These are phyloP conservation scores for Tolypocladium cylindrosporum DNA, from an alignment of 2,329 filamentous ascomycete genomes.

Conservation along the genomic window DNA sequence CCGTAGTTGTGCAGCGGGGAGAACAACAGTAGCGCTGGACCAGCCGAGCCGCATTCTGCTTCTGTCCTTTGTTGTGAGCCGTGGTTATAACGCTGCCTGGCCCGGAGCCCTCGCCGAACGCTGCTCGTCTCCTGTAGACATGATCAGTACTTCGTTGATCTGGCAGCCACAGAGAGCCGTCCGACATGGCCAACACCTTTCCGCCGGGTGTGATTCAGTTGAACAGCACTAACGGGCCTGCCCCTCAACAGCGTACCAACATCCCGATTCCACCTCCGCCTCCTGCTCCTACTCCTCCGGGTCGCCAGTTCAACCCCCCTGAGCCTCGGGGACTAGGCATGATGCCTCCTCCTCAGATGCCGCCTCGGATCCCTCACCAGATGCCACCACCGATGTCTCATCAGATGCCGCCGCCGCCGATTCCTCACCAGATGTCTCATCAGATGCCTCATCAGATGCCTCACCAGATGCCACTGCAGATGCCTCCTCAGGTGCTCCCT, in stretches of 20 bases:
- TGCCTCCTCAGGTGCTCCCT: not conserved
- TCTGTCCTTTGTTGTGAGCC: not conserved
- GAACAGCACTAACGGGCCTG: not conserved
- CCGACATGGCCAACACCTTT: not conserved
- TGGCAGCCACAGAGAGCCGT: not conserved
- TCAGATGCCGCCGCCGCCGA: not conserved
- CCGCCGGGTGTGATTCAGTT: not conserved
- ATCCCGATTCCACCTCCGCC: not conserved
- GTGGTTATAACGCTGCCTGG: not conserved
- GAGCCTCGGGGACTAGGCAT: not conserved
- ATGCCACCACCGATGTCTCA: not conserved
- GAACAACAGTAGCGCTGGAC: not conserved
- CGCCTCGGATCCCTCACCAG: not conserved
- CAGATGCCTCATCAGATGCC: not conserved
- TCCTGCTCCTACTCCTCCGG: not conserved
- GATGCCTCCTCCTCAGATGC: not conserved
- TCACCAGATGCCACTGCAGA: not conserved
- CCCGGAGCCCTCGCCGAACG: not conserved
- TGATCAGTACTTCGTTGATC: not conserved
- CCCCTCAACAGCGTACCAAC: not conserved
- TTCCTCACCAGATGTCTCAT: not conserved
- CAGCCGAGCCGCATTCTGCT: not conserved
- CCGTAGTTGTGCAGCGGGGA: not conserved
- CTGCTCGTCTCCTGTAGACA: no score
- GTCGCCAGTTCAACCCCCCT: not conserved